phyloP scores from a whole-genome alignment of 106 monocot species.

The Dendrobium catenatum region DNA sequence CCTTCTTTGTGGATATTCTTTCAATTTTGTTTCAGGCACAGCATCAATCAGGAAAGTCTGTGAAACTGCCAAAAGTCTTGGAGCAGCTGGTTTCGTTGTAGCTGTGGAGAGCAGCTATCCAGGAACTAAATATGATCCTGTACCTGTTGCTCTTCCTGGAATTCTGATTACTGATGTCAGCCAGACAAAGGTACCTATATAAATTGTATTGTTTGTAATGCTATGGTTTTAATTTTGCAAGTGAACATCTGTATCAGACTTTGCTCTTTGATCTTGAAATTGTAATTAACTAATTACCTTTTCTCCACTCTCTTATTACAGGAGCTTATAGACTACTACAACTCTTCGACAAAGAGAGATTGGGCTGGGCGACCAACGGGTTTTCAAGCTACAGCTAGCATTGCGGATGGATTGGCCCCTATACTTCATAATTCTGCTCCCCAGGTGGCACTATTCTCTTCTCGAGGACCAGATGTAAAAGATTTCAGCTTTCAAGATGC shows the following conservation, averaged over 20 bases:
- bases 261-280: background rate
- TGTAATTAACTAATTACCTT: background rate
- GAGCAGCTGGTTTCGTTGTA: slow-evolving; percentile 89
- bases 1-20: slow-evolving; percentile 92
- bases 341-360: slow-evolving; percentile 77
- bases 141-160: slow-evolving; percentile 71
- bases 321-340: slow-evolving; percentile 90
- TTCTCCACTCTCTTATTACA: slow-evolving; percentile 11
- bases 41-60: slow-evolving; percentile 91
- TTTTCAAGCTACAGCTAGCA: slow-evolving; percentile 64
- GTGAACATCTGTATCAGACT: background rate
- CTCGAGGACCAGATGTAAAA: slow-evolving; percentile 90
- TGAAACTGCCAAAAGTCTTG: slow-evolving; percentile 79
- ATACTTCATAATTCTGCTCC: slow-evolving; percentile 86
- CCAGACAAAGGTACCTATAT: slow-evolving; percentile 52
- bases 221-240: background rate
- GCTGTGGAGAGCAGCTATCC: slow-evolving; percentile 84
- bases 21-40: slow-evolving; percentile 85
- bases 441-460: slow-evolving; percentile 91
- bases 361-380: slow-evolving; percentile 62
- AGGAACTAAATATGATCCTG: slow-evolving; percentile 85
- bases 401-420: slow-evolving; percentile 82
- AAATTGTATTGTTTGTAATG: background rate
- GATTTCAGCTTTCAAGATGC: slow-evolving; percentile 98
- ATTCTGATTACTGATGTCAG: slow-evolving; percentile 69